phyloP scores from a whole-genome alignment of 768 basidiomycete species.

The Russula compacta region DNA sequence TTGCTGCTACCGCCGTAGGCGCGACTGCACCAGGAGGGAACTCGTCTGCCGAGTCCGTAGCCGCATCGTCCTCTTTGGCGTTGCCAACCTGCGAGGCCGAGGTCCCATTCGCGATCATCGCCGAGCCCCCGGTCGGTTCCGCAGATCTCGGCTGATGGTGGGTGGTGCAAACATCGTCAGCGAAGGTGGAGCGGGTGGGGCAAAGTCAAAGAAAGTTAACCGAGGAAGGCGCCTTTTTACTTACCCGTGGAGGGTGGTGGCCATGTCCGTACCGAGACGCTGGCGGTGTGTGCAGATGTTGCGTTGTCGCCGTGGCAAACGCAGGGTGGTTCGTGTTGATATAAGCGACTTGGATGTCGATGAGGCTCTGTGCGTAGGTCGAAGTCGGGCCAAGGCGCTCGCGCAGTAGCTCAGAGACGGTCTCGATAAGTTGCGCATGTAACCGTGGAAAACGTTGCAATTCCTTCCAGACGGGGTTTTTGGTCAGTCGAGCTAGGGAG shows the following conservation, averaged over 20 bases:
- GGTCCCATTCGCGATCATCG: slow-evolving; percentile 39
- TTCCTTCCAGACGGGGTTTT: slow-evolving; percentile 44
- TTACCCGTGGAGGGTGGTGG: slow-evolving; percentile 43
- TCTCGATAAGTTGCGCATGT: slow-evolving; percentile 90
- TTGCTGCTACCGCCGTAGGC: slow-evolving; percentile 28
- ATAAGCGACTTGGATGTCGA: slow-evolving; percentile 96
- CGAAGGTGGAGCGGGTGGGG: not conserved
- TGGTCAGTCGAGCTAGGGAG: not conserved
- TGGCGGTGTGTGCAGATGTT: slow-evolving; percentile 43
- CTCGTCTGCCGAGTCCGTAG: slow-evolving; percentile 53
- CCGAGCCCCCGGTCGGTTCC: slow-evolving; percentile 33
- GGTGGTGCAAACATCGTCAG: not conserved
- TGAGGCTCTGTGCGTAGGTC: slow-evolving; percentile 92
- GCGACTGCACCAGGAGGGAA: slow-evolving; percentile 42
- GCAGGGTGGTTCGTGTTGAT: slow-evolving; percentile 99
- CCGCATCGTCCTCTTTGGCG: slow-evolving; percentile 56
- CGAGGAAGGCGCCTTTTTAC: slow-evolving; percentile 31
- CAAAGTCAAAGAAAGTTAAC: not conserved
- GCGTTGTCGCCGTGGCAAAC: slow-evolving; percentile 74
- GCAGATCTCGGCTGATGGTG: slow-evolving; percentile 46
- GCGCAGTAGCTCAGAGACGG: slow-evolving; percentile 90
- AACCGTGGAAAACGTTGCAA: slow-evolving; percentile 90
- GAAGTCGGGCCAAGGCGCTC: slow-evolving; percentile 95
- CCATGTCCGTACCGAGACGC: slow-evolving; percentile 34
- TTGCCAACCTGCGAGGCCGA: slow-evolving; percentile 26